Conservation (phyloP, 1,139 yeast genomes). For the Candida sp. region DNA sequence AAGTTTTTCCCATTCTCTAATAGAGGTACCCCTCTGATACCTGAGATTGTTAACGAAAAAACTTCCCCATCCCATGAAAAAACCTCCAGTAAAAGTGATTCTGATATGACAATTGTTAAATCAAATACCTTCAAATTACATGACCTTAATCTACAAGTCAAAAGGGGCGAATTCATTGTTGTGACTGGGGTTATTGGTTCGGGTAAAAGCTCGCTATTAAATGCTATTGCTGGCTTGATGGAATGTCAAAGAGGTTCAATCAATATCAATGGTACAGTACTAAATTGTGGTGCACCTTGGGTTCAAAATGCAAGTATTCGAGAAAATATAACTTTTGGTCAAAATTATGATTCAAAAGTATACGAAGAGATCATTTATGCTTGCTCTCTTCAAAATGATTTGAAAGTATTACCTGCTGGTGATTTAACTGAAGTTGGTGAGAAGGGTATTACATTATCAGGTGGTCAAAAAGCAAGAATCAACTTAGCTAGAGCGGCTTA, state of each 20-base stretch:
- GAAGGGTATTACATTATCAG: slow-evolving; percentile 46
- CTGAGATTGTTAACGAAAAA: too few species aligned
- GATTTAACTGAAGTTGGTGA: slow-evolving; percentile 48
- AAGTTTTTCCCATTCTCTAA: too few species aligned
- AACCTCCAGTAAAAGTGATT: too few species aligned
- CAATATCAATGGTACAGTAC: slow-evolving; percentile 32
- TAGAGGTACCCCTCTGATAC: too few species aligned
- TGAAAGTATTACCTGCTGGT: slow-evolving; percentile 38
- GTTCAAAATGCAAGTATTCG: slow-evolving; percentile 42
- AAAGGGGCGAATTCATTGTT: slow-evolving; percentile 58
- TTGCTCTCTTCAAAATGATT: slow-evolving; percentile 35
- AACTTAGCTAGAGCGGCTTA: slow-evolving; percentile 46
- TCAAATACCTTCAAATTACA: too few species aligned
- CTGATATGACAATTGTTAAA: too few species aligned
- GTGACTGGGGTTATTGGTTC: slow-evolving; percentile 74
- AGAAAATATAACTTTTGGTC: slow-evolving; percentile 36
- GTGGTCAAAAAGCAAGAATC: slow-evolving; percentile 49
- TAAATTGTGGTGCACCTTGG: slow-evolving; percentile 53
- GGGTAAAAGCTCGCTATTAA: slow-evolving; percentile 65
- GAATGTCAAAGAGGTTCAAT: slow-evolving; percentile 36
- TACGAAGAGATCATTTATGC: slow-evolving; percentile 28
- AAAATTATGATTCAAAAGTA: slow-evolving; percentile 18
- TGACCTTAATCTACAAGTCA: too few species aligned
- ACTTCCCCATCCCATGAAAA: too few species aligned
- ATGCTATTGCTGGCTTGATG: slow-evolving; percentile 56